phyloP scores from a whole-genome alignment of 768 basidiomycete species.

The Lepiota venenata region DNA sequence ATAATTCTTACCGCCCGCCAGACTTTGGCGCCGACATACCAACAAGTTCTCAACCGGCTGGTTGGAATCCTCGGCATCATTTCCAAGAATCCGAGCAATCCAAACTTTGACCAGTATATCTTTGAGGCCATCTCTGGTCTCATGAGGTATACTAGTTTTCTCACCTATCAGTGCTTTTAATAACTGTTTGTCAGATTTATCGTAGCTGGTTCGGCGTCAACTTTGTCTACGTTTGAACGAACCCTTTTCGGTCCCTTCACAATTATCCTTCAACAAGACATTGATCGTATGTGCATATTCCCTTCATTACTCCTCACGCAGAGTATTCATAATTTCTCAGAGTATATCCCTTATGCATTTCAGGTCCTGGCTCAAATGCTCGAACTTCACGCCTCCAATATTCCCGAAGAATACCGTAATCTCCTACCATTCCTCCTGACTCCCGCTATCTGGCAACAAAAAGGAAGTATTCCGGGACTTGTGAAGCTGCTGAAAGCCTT shows the following conservation, averaged over 20 bases:
- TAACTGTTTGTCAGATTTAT: slow-evolving; percentile 56
- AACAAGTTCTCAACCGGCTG: slow-evolving; percentile 64
- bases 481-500: slow-evolving; percentile 87
- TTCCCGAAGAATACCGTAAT: slow-evolving; percentile 75
- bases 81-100: slow-evolving; percentile 96
- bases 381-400: slow-evolving; percentile 60
- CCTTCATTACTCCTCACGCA: background rate
- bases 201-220: slow-evolving; percentile 62
- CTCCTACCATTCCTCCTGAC: slow-evolving; percentile 83
- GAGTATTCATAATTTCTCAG: slow-evolving; percentile 36
- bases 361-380: slow-evolving; percentile 97
- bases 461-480: slow-evolving; percentile 92
- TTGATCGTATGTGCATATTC: slow-evolving; percentile 63
- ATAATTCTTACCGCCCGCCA: slow-evolving; percentile 88
- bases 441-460: slow-evolving; percentile 86
- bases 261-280: slow-evolving; percentile 85
- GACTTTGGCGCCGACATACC: slow-evolving; percentile 64
- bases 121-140: slow-evolving; percentile 96
- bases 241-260: slow-evolving; percentile 86
- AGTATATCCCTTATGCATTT: slow-evolving; percentile 97
- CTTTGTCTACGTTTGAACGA: slow-evolving; percentile 73
- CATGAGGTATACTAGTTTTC: slow-evolving; percentile 56
- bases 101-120: slow-evolving; percentile 95
- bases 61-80: slow-evolving; percentile 84
- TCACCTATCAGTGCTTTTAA: background rate